phyloP scores from a whole-genome alignment of 306 rosid genomes.

The Quercus rubra region DNA sequence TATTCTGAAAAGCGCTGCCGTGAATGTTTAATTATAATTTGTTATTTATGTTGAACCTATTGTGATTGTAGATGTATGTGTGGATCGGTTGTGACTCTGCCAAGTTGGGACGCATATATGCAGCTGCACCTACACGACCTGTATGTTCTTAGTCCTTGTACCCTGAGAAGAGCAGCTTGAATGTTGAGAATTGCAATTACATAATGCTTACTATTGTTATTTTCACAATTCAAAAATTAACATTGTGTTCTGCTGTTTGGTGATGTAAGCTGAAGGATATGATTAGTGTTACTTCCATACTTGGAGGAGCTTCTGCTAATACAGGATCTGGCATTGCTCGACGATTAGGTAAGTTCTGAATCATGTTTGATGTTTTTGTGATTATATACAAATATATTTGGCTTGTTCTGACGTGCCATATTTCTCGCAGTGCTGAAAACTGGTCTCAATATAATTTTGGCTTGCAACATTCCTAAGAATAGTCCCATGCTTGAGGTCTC shows the following conservation, averaged over 20 bases:
- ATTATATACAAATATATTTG: neutral
- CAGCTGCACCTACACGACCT: constrained; percentile 77
- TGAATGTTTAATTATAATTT: too few relatives aligned
- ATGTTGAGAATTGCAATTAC: neutral
- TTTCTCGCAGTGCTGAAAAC: constrained; percentile 62
- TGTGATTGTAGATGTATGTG: constrained; percentile 54
- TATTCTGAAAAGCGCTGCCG: too few relatives aligned
- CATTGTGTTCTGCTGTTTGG: constrained; percentile 1
- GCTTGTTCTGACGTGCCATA: neutral
- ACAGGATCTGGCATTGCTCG: constrained; percentile 86
- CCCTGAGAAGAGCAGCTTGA: neutral
- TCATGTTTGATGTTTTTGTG: neutral
- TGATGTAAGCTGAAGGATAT: constrained; percentile 42
- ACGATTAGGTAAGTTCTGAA: constrained; percentile 53
- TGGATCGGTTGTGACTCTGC: constrained; percentile 88
- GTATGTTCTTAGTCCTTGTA: constrained; percentile 37
- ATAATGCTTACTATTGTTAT: neutral
- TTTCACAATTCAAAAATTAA: neutral
- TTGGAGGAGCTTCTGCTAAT: constrained; percentile 83
- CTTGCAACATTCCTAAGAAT: constrained; percentile 80
- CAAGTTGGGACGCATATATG: constrained; percentile 75
- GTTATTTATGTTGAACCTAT: neutral
- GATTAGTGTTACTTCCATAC: constrained; percentile 67
- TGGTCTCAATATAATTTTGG: constrained; percentile 71
- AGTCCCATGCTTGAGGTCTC: constrained; percentile 74